phyloP scores from a whole-genome alignment of 2,329 filamentous ascomycete genomes.

The Aotearoamyces nothofagi region DNA sequence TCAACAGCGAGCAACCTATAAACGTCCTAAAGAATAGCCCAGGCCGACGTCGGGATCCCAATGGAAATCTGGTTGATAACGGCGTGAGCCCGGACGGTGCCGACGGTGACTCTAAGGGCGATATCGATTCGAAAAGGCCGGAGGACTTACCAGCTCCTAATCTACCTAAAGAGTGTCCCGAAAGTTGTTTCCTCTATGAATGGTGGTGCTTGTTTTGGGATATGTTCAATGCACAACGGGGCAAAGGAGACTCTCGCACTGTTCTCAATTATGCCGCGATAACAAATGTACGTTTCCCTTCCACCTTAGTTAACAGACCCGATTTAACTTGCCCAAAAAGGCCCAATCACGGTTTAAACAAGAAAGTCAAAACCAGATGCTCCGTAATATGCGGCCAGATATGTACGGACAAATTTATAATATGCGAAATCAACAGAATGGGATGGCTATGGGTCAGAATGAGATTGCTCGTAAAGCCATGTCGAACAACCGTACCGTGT shows the following conservation, averaged over 20 bases:
- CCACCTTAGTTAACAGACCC: slow-evolving; percentile 3
- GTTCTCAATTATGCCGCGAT: slow-evolving; percentile 67
- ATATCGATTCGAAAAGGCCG: slow-evolving; percentile 57
- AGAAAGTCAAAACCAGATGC: slow-evolving; percentile 60
- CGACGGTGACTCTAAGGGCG: slow-evolving; percentile 73
- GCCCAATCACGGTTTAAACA: slow-evolving; percentile 60
- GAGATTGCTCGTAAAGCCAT: slow-evolving; percentile 60
- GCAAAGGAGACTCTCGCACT: slow-evolving; percentile 42
- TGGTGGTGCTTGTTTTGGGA: slow-evolving; percentile 99
- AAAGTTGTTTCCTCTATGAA: slow-evolving; percentile 81
- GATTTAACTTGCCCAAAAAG: slow-evolving; percentile 22
- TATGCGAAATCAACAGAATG: slow-evolving; percentile 53
- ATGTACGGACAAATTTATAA: slow-evolving; percentile 53
- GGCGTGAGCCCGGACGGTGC: slow-evolving; percentile 60
- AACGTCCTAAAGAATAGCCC: slow-evolving; percentile 55
- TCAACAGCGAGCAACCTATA: slow-evolving; percentile 49
- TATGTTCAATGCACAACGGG: slow-evolving; percentile 72
- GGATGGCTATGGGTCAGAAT: slow-evolving; percentile 39
- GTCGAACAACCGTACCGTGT: slow-evolving; percentile 65
- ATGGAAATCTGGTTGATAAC: slow-evolving; percentile 51
- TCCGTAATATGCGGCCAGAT: slow-evolving; percentile 55
- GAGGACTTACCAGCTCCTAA: slow-evolving; percentile 67
- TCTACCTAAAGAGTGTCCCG: slow-evolving; percentile 46
- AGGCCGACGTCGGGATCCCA: slow-evolving; percentile 49
- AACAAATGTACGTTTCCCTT: slow-evolving; percentile 51